Conservation (phyloP, 208 protist species). For the Acanthamoeba royreba region DNA sequence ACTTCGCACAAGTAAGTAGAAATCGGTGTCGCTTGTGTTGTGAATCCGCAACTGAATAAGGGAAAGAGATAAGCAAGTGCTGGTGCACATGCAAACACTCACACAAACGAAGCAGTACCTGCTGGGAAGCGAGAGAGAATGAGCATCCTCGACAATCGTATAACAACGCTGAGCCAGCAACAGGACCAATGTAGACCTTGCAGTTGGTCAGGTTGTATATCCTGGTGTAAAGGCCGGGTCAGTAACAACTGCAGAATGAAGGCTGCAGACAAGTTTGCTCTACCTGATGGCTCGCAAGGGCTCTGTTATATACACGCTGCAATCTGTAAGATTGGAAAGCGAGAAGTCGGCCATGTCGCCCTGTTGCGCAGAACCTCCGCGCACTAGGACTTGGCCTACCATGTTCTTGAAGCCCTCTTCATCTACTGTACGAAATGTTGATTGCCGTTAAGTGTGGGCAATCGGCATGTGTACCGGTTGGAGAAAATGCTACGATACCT, state of each 20-base stretch:
- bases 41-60: not conserved
- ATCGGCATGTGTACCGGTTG: not conserved
- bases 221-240: not conserved
- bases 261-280: not conserved
- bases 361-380: not conserved
- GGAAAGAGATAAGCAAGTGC: not conserved
- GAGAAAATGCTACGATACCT: not conserved
- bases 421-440: not conserved
- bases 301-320: not conserved
- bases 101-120: not conserved
- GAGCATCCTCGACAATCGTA: not conserved
- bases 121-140: not conserved
- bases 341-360: not conserved
- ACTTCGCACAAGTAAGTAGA: not conserved
- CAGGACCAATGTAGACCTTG: not conserved
- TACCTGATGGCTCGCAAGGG: not conserved
- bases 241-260: not conserved
- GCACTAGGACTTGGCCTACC: not conserved
- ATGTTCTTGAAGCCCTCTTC: not conserved
- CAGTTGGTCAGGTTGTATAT: not conserved
- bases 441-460: no score
- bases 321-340: not conserved
- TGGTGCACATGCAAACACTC: no score
- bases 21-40: not conserved
- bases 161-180: not conserved